Conservation (phyloP, 176 grass and related monocot genomes). For the Ensete glaucum region DNA sequence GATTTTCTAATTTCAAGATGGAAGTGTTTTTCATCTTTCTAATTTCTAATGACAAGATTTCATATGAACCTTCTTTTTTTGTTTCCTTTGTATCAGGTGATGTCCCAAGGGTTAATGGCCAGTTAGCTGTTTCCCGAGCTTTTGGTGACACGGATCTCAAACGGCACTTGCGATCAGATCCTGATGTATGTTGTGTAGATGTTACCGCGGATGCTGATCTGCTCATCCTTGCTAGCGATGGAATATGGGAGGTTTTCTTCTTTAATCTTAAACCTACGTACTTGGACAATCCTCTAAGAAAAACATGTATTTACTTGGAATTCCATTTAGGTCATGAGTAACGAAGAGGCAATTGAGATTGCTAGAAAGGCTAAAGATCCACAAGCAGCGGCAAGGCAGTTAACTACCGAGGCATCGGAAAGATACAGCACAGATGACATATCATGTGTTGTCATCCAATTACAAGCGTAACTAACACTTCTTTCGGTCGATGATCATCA, state of each 20-base stretch:
- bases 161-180: slow-evolving; percentile 1
- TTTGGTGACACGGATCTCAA: slow-evolving; percentile 6
- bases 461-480: not conserved
- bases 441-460: not conserved
- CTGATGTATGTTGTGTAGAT: not conserved
- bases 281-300: too few species aligned
- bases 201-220: not conserved
- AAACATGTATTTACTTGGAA: not conserved
- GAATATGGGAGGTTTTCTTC: slow-evolving; percentile 1
- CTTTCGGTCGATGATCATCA: not conserved
- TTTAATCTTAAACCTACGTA: not conserved
- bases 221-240: slow-evolving; percentile 5
- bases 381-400: slow-evolving; percentile 7
- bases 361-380: not conserved
- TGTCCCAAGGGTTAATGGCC: slow-evolving; percentile 12
- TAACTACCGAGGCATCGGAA: not conserved
- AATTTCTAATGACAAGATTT: too few species aligned
- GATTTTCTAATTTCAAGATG: too few species aligned
- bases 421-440: slow-evolving; percentile 6
- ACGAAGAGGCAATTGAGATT: slow-evolving; percentile 1
- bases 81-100: not conserved
- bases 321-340: slow-evolving; percentile 3
- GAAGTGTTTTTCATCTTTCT: too few species aligned
- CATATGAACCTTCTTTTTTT: not conserved
- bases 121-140: slow-evolving; percentile 5